Base-by-base conservation (phyloP, 106 monocot genomes). In the Apostasia ramifera region DNA sequence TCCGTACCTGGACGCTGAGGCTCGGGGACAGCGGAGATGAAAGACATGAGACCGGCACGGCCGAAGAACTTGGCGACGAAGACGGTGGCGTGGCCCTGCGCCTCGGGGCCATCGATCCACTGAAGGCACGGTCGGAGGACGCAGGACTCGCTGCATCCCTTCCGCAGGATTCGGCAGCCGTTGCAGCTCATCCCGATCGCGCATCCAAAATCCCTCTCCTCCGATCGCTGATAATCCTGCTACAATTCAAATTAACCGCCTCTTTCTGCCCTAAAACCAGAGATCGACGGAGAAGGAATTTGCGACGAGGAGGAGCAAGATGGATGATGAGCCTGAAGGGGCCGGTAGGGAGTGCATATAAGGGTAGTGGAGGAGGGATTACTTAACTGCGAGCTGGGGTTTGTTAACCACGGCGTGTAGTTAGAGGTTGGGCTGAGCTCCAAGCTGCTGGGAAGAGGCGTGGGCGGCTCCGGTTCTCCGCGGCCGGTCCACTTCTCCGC, bases 51-150 rank as follows among this genome's bases (percentile, higher is more conserved):
- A 47, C 84, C 84, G 15, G 83, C 78, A 49, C 89, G 82, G 72
- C 88, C 88, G 81, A 85, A 89, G 75, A 89, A 89, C 82, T 89
- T 89, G 74, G 88, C 88, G 58, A 85, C 85, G 78, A 85, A 85
- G 61, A 85, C 75, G 69, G 85, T 90, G 68, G 90, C 90, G 76
- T 90, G 76, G 58, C 86, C 90, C 80, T 90, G 90, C 13, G 85
- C 82, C 67, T 90, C 90, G 11, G 90, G 50, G 44, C 47, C 73
- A 2, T 90, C 85, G 76, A 90, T 90, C 85, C 85, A 78, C 67
- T 83, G 78, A 38, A 90, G 75, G 71, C 90, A 86, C 53, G 80
- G 63, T 13, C 89, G 85, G 8, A 89, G 85, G 10, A 85, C 64
- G 80, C 89, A 89, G 41, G 71, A 41, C 44, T 89, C 89, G 78